Evolutionary conservation across 495 filamentous ascomycete genomes (phyloP), one percentile per base, ranked within the genome.

Genomic region (Chaetomium cochliodes): DNA sequence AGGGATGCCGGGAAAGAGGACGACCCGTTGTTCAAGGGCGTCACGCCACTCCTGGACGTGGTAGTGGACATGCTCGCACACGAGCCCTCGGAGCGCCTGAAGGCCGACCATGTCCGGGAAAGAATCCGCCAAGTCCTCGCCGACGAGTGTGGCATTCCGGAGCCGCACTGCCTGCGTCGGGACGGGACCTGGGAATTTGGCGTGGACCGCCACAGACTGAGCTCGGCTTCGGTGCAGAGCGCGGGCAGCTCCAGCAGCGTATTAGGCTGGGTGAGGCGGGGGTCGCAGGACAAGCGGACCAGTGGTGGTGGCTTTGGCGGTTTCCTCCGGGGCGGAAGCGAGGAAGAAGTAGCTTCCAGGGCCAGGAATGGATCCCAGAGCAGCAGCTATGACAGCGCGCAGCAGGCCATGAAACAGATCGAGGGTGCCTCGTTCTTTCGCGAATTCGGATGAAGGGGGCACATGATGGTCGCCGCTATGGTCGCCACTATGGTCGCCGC

Each of bases 1-100:
- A 85, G 86, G 55, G 88, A 92, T 28, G 85, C 88, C 25, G 73
- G 81, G 72, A 88, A 90, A 72, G 87, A 86, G 72, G 73, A 88
- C 52, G 87, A 90, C 49, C 69, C 67, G 11, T 59, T 80, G 12
- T 83, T 82, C 61, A 70, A 72, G n/a, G 82, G 80, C 23, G 65
- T 84, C 16, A 68, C 63, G 2, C 78, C 78, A n/a, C 79, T 84
- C 69, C 67, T 85, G 11, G 71, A 76, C 37, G 68, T 84, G 8
- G 73, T 81, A 8, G 70, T 73, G 37, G 70, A 71, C 8, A 85
- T 85, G 82, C 65, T 84, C 12, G 65, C 75, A 15, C 65, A 67
- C n/a, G 62, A 77, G 23, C 81, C 82, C 0, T 73, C 75, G 3
- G 77, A 83, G 18, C 69, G 82, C 25, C 82, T 80, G 8, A 74